phyloP scores from a whole-genome alignment of 495 filamentous ascomycete genomes.

The Xylaria intraflava region DNA sequence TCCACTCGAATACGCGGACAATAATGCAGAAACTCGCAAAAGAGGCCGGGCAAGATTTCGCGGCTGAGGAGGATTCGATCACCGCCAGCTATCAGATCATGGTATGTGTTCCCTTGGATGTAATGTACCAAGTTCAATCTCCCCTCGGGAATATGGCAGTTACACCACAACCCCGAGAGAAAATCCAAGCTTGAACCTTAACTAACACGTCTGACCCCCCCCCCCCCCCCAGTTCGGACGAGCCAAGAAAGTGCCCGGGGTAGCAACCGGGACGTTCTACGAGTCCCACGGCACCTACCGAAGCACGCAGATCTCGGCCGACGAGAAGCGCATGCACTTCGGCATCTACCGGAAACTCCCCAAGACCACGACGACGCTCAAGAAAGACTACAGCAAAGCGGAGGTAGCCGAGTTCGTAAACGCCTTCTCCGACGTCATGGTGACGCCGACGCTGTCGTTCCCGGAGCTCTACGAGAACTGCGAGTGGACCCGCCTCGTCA shows the following conservation, averaged over 20 bases:
- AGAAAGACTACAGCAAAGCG: slow-evolving; percentile 26
- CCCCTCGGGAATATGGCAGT: too few species aligned
- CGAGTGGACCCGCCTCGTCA: slow-evolving; percentile 13
- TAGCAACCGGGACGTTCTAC: slow-evolving; percentile 12
- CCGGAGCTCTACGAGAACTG: slow-evolving; percentile 26
- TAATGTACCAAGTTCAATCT: too few species aligned
- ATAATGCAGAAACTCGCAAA: slow-evolving; percentile 35
- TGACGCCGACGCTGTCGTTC: slow-evolving; percentile 27
- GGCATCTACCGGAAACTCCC: slow-evolving; percentile 27
- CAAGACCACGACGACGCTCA: slow-evolving; percentile 10
- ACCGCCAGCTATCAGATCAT: slow-evolving; percentile 3
- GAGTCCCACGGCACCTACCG: slow-evolving; percentile 20
- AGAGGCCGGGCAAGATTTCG: slow-evolving; percentile 4
- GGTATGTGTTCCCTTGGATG: slow-evolving; percentile 13
- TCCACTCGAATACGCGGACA: slow-evolving; percentile 40
- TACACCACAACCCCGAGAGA: too few species aligned
- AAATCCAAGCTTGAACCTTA: too few species aligned
- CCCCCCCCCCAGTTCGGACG: neutral
- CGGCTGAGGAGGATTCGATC: slow-evolving; percentile 16
- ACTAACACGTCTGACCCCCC: slow-evolving; percentile 3
- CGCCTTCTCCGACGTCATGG: slow-evolving; percentile 18
- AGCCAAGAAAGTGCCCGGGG: neutral
- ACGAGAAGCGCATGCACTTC: slow-evolving; percentile 29
- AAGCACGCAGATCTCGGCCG: slow-evolving; percentile 17
- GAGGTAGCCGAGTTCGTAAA: slow-evolving; percentile 29